Conservation (phyloP, 2,329 filamentous ascomycete genomes). For the Emericellopsis cladophorae region DNA sequence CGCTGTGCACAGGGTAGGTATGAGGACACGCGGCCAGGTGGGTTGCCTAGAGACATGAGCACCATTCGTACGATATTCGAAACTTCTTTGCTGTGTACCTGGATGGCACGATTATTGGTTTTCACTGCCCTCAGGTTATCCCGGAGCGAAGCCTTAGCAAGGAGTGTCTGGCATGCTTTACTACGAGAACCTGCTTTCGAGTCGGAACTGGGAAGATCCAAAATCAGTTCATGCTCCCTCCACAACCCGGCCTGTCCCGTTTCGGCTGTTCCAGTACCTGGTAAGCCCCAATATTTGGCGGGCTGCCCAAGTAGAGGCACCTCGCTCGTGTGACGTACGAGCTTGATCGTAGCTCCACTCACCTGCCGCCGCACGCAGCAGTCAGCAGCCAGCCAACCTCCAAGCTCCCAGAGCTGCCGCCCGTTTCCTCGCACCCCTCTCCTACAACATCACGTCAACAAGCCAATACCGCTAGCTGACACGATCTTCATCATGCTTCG, state of each 20-base stretch:
- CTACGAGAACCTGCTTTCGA: too few species aligned
- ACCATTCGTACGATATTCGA: too few species aligned
- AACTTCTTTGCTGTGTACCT: too few species aligned
- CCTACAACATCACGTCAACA: background rate
- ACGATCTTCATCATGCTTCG: slow-evolving; percentile 46
- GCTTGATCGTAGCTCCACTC: background rate
- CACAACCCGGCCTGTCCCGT: background rate
- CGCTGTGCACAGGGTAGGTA: too few species aligned
- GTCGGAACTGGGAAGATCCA: too few species aligned
- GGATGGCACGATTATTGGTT: too few species aligned
- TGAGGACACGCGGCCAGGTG: too few species aligned
- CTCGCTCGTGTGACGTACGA: background rate
- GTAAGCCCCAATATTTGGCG: background rate
- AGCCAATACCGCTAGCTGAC: slow-evolving; percentile 5
- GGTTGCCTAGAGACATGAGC: too few species aligned
- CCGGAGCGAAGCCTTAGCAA: too few species aligned
- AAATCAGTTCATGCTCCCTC: too few species aligned
- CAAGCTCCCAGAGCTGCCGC: background rate
- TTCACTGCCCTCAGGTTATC: too few species aligned
- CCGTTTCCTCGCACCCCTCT: background rate
- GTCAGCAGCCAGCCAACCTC: background rate
- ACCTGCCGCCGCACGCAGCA: background rate
- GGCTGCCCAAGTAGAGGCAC: background rate
- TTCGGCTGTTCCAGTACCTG: background rate
- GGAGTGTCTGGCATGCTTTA: too few species aligned